Evolutionary conservation across 2,329 filamentous ascomycete species (phyloP).

Genomic region (Thelonectria rubi): DNA sequence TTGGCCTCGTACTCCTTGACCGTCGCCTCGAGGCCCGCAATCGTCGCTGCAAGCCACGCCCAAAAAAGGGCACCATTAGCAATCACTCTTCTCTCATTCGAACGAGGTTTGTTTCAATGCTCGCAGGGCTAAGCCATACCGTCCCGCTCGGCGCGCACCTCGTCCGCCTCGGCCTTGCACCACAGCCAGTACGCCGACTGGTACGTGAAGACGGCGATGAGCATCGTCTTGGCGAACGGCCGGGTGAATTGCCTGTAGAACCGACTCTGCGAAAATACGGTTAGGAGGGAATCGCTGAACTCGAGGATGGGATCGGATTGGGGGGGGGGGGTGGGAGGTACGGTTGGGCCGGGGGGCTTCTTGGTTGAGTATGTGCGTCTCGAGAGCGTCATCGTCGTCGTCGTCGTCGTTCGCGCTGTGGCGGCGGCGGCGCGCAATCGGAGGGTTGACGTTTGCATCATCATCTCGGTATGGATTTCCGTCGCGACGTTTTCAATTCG

Average conservation of each 20-base stretch:
- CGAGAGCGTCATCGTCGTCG: background rate
- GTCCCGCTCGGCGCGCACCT: slow-evolving; percentile 67
- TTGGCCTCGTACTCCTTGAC: slow-evolving; percentile 48
- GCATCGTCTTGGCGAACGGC: slow-evolving; percentile 76
- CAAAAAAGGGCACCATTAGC: slow-evolving; percentile 6
- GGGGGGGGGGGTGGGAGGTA: slow-evolving; percentile 17
- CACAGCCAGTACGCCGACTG: slow-evolving; percentile 80
- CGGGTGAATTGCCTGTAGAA: slow-evolving; percentile 82
- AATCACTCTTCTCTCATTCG: background rate
- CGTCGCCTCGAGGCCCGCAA: slow-evolving; percentile 50
- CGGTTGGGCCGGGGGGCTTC: slow-evolving; percentile 40
- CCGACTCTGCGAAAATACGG: slow-evolving; percentile 54
- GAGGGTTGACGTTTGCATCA: too few species aligned
- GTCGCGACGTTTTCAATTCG: background rate
- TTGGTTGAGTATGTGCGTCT: slow-evolving; percentile 42
- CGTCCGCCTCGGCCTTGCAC: slow-evolving; percentile 77
- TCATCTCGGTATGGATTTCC: too few species aligned
- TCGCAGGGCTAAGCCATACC: slow-evolving; percentile 53
- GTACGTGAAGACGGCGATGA: slow-evolving; percentile 80
- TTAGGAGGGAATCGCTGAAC: background rate
- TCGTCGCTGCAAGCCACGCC: slow-evolving; percentile 43
- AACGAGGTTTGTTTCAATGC: background rate
- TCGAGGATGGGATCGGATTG: background rate
- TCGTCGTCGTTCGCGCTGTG: slow-evolving; percentile 5
- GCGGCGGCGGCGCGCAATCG: too few species aligned